Percentiles rank a stretch among this genome's conserved stretches.
Evolutionary conservation across 2,329 filamentous ascomycete species (phyloP).

Genomic region (Sporothrix curviconia): DNA sequence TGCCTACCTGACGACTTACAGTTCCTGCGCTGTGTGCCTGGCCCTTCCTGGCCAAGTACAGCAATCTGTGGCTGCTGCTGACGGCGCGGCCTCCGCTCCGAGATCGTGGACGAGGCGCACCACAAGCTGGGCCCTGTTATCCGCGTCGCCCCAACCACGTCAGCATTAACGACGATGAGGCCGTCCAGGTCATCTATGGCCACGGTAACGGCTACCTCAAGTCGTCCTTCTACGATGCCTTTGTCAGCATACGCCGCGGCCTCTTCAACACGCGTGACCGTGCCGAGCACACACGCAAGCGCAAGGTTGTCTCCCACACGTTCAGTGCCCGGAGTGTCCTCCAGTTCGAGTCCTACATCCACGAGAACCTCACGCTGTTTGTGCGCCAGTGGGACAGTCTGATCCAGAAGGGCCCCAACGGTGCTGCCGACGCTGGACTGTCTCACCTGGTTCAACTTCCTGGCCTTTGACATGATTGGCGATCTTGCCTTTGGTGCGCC

Average conservation of each 20-base stretch:
- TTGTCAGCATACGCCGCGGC: constrained; percentile 77
- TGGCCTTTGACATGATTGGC: constrained; percentile 49
- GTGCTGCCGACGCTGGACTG: constrained; percentile 62
- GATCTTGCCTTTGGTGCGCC: constrained; percentile 66
- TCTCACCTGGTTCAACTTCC: constrained; percentile 71
- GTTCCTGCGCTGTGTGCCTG: constrained; percentile 49
- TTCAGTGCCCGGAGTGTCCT: constrained; percentile 75
- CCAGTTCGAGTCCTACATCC: constrained; percentile 86
- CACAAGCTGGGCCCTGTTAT: constrained; percentile 72
- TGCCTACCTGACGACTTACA: constrained; percentile 54
- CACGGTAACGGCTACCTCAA: constrained; percentile 72
- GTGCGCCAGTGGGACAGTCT: constrained; percentile 66
- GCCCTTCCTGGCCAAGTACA: constrained; percentile 59
- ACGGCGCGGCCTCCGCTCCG: constrained; percentile 59
- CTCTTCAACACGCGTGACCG: constrained; percentile 86
- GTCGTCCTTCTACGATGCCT: constrained; percentile 79
- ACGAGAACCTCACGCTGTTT: constrained; percentile 68
- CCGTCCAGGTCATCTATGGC: constrained; percentile 71
- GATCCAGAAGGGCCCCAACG: constrained; percentile 39
- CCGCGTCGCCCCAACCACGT: constrained; percentile 80
- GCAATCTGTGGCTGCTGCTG: constrained; percentile 74
- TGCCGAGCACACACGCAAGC: constrained; percentile 76
- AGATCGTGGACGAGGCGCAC: constrained; percentile 63
- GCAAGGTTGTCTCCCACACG: constrained; percentile 81
- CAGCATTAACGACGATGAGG: constrained; percentile 72